phyloP scores from a whole-genome alignment of 1,284 basidiomycete genomes.

The Apiotrichum montevideense region DNA sequence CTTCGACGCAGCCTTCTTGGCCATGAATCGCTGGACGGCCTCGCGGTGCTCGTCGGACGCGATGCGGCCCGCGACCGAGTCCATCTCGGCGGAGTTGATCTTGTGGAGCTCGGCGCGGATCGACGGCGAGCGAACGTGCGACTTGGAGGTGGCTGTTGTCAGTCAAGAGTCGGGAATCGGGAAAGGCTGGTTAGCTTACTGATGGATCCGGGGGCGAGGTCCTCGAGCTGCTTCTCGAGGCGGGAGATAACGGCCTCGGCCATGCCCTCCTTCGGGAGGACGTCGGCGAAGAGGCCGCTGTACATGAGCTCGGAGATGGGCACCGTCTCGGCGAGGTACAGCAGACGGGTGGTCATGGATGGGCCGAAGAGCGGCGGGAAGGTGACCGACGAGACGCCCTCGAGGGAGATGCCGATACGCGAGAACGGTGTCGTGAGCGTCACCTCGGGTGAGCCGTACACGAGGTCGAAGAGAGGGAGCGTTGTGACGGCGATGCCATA shows the following conservation, averaged over 20 bases:
- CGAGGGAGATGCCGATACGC: slow-evolving; percentile 17
- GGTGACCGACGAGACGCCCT: slow-evolving; percentile 11
- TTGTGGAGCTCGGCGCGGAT: slow-evolving; percentile 3
- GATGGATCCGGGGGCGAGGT: slow-evolving; percentile 10
- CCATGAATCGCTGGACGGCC: slow-evolving; percentile 7
- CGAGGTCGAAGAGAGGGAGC: slow-evolving; percentile 18
- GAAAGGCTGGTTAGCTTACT: background rate
- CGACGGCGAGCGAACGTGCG: slow-evolving; percentile 6
- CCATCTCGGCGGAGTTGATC: slow-evolving; percentile 15
- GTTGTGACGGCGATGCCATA: slow-evolving; percentile 18
- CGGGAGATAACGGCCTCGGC: slow-evolving; percentile 4
- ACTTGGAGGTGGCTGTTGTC: slow-evolving; percentile 11
- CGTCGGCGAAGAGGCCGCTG: slow-evolving; percentile 10
- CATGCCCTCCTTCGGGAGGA: slow-evolving; percentile 7
- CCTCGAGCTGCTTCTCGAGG: slow-evolving; percentile 9
- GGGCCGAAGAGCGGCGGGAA: slow-evolving; percentile 16
- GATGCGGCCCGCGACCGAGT: slow-evolving; percentile 5
- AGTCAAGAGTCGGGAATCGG: too few species aligned
- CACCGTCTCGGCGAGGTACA: slow-evolving; percentile 16
- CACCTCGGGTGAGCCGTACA: slow-evolving; percentile 14
- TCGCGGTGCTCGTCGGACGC: slow-evolving; percentile 10
- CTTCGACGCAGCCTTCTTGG: slow-evolving; percentile 7
- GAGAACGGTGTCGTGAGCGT: slow-evolving; percentile 19
- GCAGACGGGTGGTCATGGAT: slow-evolving; percentile 12
- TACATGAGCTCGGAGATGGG: slow-evolving; percentile 7